Evolutionary conservation across 768 basidiomycete genomes (phyloP).

Genomic region (Pulveroboletus sp.): DNA sequence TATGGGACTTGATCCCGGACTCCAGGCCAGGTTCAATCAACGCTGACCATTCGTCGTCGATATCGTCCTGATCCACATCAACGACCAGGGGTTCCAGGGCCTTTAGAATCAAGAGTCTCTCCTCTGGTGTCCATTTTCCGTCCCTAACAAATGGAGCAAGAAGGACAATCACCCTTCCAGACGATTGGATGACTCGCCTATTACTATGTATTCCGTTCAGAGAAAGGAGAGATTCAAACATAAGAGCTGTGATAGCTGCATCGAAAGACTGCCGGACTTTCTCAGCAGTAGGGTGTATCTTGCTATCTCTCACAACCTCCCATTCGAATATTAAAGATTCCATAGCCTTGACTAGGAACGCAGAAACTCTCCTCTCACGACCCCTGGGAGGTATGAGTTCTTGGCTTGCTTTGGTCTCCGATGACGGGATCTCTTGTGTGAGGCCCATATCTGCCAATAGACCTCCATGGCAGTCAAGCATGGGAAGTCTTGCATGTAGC

Average conservation of each 20-base stretch:
- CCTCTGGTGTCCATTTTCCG: slow-evolving; percentile 49
- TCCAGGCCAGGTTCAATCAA: slow-evolving; percentile 42
- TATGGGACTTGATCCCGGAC: slow-evolving; percentile 62
- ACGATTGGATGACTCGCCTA: slow-evolving; percentile 55
- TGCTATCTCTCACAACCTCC: slow-evolving; percentile 37
- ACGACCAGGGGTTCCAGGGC: slow-evolving; percentile 62
- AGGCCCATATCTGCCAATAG: neutral
- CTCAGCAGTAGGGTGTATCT: slow-evolving; percentile 49
- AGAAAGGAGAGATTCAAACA: slow-evolving; percentile 62
- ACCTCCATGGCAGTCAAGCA: slow-evolving; percentile 23
- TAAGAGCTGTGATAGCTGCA: slow-evolving; percentile 56
- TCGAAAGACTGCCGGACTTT: slow-evolving; percentile 66
- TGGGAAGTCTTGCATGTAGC: slow-evolving; percentile 58
- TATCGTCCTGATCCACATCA: slow-evolving; percentile 31
- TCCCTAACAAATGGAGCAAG: slow-evolving; percentile 38
- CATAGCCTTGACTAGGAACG: slow-evolving; percentile 59
- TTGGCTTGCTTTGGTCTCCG: slow-evolving; percentile 9
- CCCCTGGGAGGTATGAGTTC: slow-evolving; percentile 45
- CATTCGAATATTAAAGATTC: slow-evolving; percentile 47
- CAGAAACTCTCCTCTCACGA: slow-evolving; percentile 58
- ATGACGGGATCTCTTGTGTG: slow-evolving; percentile 4
- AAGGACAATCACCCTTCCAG: slow-evolving; percentile 50
- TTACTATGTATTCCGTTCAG: slow-evolving; percentile 62
- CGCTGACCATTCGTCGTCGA: slow-evolving; percentile 37
- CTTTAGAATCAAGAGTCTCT: slow-evolving; percentile 60